Percentiles rank a stretch among this genome's conserved stretches.
Evolutionary conservation across 495 filamentous ascomycete species (phyloP).

Genomic region (Melanomma pulvis-pyrius): DNA sequence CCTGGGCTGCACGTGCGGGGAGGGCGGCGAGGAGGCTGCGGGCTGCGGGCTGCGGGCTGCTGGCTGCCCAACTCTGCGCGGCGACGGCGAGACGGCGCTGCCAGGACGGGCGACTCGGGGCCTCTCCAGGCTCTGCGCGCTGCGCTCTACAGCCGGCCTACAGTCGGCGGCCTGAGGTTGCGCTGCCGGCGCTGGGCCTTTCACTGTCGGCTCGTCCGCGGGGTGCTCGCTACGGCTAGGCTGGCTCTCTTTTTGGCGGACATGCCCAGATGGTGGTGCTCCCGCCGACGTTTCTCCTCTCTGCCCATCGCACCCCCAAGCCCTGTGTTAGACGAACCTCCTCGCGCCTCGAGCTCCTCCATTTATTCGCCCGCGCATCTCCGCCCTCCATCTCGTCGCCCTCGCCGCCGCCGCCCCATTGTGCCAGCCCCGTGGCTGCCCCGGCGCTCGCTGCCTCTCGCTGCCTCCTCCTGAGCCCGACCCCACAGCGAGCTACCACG

Average conservation of each 20-base stretch:
- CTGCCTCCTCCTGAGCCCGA: constrained; percentile 10
- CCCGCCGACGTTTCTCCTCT: neutral
- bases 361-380: neutral
- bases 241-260: neutral
- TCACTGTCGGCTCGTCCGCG: neutral
- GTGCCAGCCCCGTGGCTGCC: neutral
- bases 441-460: neutral
- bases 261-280: neutral
- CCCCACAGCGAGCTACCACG: constrained; percentile 12
- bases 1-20: neutral
- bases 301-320: neutral
- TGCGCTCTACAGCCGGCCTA: neutral
- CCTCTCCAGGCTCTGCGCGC: neutral
- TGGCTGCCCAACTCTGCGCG: too few relatives aligned
- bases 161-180: neutral
- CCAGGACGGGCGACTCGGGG: neutral
- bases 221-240: neutral
- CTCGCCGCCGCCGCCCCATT: neutral
- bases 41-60: too few relatives aligned
- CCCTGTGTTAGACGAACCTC: neutral
- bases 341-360: neutral
- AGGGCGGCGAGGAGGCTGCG: neutral
- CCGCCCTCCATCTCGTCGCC: neutral
- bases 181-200: neutral
- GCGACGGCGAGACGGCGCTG: neutral